Evolutionary conservation across 805 yeast species (phyloP), one percentile per base, ranked within the genome.

Genomic region (Dipodascus geniculatus): DNA sequence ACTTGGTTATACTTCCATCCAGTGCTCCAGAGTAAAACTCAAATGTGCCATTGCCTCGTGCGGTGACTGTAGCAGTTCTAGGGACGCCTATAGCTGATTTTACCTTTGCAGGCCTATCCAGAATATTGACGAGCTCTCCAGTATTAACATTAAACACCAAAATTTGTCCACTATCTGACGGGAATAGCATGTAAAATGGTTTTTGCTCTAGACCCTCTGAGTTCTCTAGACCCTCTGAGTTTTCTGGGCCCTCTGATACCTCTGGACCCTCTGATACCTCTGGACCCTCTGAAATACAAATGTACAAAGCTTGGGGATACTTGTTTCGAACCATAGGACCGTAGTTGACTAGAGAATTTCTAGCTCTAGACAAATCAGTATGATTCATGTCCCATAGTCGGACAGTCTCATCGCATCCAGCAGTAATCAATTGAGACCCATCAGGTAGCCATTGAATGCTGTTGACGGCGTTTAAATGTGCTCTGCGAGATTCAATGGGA

Each of bases 381-480:
- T 78, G 76, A 11, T 67, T 62, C 67, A 85, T 68, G 59, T 83
- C 83, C 97, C 97, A 90, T 1, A 84, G 79, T 19, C 88, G 70
- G 8, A 87, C 75, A 60, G 80, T 84, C 52, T 89, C 96, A 65
- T 90, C 97, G 51, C 79, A 76, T 0, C 95, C 96, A 0, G 84
- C 71, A 0, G 88, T 79, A 19, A 82, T 69, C 33, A 91, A 62
- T 47, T 75, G 71, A 38, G 74, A 72, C 0, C 96, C 96, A 17
- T 67, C 60, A 8, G 78, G 82, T 55, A 78, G 78, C 93, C 96
- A 90, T 16, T 74, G 68, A 2, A 90, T 61, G 0, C 95, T 95
- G 65, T 89, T 89, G 31, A 88, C 87, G 0, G 83, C 79, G 1
- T 82, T 85, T 62, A 80, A 74, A 61, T 90, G 97, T 0, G 96